Evolutionary conservation across 371 early-diverging fungal species (phyloP), one percentile per base, ranked within the genome.

Genomic region (Mucor mucedo): DNA sequence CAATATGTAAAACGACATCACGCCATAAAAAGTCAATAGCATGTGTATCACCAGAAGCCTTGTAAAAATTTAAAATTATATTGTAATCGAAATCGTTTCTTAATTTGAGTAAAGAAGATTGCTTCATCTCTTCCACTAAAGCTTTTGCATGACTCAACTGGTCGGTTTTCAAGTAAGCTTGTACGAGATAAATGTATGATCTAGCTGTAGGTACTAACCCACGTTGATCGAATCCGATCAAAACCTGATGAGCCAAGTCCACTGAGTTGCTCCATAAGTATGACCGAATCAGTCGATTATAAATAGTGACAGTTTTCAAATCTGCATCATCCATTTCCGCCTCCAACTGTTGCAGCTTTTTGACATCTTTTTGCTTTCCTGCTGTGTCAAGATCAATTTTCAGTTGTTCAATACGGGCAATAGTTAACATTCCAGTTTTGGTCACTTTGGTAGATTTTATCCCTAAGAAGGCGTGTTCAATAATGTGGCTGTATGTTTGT

Each of bases 21-120:
- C 67, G 68, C 81, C 81, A 81, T 28, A 78, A 62, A 70, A 66
- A 65, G 47, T 81, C 81, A 33, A 74, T 61, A 2, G 78, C 81
- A 52, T 72, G 74, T 3, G 71, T 16, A 32, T 78, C 66, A 10
- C 72, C 65, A 6, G 64, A 55, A 4, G 53, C 52, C 28, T 64
- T 56, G 61, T 76, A 69, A 42, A 65, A 76, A 2, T 67, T 66
- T 3, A 81, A 21, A 40, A 81, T 47, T 5, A 78, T 67, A 35
- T 35, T 57, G 28, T 64, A 74, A 48, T 81, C 81, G 61, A 81
- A 81, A 1, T 62, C 48, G 10, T 62, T 65, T 16, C 75, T 58
- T 3, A 72, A 38, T 38, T 45, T 62, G 8, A 52, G 55, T 30
- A 67, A 35, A n/a, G 58, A 63, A 13, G 75, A 56, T 42, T 65